Conservation (phyloP, 1,284 basidiomycete species). For the Inonotus obliquus region DNA sequence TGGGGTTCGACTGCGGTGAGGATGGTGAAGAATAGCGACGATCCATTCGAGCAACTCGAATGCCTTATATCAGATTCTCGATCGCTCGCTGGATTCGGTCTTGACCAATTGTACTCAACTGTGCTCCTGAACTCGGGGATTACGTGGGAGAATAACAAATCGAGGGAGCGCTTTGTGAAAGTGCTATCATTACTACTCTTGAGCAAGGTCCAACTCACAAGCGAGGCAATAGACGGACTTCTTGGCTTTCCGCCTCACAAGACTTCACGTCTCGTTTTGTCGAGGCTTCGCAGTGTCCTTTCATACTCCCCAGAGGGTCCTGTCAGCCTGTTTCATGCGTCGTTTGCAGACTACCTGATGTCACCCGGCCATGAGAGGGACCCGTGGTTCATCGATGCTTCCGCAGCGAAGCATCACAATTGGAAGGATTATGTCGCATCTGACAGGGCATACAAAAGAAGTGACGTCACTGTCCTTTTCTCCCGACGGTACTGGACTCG, state of each 20-base stretch:
- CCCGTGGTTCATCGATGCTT: neutral
- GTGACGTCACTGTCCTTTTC: conserved; percentile 19
- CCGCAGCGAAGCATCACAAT: neutral
- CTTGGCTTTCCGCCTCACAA: neutral
- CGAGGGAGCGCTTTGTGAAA: neutral
- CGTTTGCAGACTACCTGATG: conserved; percentile 4
- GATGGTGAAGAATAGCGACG: neutral
- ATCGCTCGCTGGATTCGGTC: neutral
- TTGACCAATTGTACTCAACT: neutral
- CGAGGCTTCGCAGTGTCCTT: neutral
- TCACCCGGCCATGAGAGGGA: neutral
- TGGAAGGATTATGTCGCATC: neutral
- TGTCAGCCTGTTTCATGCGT: conserved; percentile 4
- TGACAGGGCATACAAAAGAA: conserved; percentile 14
- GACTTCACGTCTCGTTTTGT: neutral
- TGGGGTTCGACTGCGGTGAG: conserved; percentile 27
- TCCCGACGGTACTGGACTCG: neutral
- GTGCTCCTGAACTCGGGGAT: neutral
- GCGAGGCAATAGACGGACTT: neutral
- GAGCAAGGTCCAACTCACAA: neutral
- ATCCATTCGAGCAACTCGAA: neutral
- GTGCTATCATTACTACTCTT: neutral
- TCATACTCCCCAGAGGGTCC: neutral
- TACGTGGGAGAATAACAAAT: neutral
- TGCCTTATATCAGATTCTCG: neutral